Percentiles rank a stretch among this genome's conserved stretches.
Conservation (phyloP, 495 filamentous ascomycete species). For the Penicillium atrosanguineum region DNA sequence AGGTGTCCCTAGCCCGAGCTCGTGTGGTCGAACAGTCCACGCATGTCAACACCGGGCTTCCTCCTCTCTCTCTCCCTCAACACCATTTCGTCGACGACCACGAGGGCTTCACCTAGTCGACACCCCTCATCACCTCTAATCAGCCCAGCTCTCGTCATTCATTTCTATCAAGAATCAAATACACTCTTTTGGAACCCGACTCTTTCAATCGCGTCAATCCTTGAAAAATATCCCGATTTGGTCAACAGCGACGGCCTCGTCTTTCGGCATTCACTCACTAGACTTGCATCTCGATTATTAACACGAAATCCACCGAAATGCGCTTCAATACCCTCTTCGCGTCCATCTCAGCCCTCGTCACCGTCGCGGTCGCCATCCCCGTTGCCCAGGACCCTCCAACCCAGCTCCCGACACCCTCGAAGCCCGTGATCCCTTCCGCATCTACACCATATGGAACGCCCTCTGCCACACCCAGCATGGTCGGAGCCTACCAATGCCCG, state of each 20-base stretch:
- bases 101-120: background rate
- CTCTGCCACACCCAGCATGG: background rate
- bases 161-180: conserved; percentile 7
- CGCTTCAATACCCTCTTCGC: conserved; percentile 10
- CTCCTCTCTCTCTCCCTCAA: background rate
- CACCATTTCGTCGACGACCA: conserved; percentile 8
- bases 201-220: background rate
- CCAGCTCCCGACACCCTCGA: conserved; percentile 6
- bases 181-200: conserved; percentile 11
- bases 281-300: background rate
- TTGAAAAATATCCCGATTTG: background rate
- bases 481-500: conserved; percentile 23
- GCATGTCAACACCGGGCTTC: background rate
- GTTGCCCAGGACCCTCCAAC: background rate
- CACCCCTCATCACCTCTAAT: conserved; percentile 7
- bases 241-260: background rate
- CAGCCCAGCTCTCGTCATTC: conserved; percentile 24
- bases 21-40: background rate
- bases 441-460: background rate
- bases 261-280: background rate
- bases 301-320: conserved; percentile 3
- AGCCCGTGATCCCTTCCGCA: background rate
- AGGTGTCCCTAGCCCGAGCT: background rate
- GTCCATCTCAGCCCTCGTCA: conserved; percentile 9
- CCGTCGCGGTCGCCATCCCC: conserved; percentile 12